Conservation (phyloP, 2,329 filamentous ascomycete genomes). For the Pseudocercospora pini-densiflorae region DNA sequence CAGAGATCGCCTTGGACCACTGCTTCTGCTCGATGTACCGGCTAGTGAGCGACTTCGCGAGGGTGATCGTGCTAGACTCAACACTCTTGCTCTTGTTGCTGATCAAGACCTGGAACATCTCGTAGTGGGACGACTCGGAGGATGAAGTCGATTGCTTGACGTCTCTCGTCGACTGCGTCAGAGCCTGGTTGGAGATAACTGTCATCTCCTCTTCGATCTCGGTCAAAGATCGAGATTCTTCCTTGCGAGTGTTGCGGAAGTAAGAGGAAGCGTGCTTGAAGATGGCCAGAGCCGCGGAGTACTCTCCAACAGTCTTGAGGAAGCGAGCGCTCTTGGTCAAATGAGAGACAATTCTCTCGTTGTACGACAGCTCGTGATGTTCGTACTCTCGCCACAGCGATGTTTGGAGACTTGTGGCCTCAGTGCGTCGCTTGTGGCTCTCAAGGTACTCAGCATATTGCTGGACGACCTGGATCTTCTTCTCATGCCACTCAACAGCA, state of each 20-base stretch:
- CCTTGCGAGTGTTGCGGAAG: conserved; percentile 44
- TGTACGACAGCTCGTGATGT: conserved; percentile 43
- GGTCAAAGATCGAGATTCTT: conserved; percentile 40
- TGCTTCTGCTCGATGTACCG: conserved; percentile 53
- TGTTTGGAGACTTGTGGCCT: conserved; percentile 52
- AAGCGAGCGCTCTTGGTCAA: conserved; percentile 49
- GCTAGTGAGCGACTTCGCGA: conserved; percentile 46
- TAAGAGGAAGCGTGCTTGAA: conserved; percentile 46
- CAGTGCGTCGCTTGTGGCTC: conserved; percentile 49
- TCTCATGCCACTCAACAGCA: conserved; percentile 53
- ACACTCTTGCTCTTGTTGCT: conserved; percentile 44
- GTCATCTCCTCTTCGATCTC: conserved; percentile 51
- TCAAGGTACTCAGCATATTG: conserved; percentile 55
- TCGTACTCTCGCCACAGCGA: conserved; percentile 57
- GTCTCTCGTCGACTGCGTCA: conserved; percentile 41
- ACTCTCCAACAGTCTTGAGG: conserved; percentile 53
- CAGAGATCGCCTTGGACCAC: conserved; percentile 52
- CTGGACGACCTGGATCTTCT: conserved; percentile 53
- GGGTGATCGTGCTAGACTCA: conserved; percentile 47
- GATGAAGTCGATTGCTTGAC: conserved; percentile 37
- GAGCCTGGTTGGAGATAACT: conserved; percentile 43
- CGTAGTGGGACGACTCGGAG: conserved; percentile 50
- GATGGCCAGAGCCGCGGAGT: conserved; percentile 51
- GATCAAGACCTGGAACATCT: conserved; percentile 50
- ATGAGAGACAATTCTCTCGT: conserved; percentile 34